Evolutionary conservation across 2,329 filamentous ascomycete genomes (phyloP).

Genomic region (Botryotinia globosa): DNA sequence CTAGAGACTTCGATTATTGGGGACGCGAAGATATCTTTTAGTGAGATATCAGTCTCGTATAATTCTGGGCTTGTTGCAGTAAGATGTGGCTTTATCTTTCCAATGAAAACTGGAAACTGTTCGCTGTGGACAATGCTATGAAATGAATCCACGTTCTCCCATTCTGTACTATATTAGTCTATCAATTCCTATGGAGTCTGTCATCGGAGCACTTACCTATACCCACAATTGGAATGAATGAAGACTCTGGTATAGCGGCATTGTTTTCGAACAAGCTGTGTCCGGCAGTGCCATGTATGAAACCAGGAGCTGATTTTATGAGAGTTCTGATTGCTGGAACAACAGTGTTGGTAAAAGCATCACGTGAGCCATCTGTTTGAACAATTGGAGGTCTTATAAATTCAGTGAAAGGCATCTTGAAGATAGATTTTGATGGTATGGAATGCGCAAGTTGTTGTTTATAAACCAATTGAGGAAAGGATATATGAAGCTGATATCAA

Average conservation of each 20-base stretch:
- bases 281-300: background rate
- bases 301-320: background rate
- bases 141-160: background rate
- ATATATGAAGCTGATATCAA: background rate
- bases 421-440: background rate
- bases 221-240: background rate
- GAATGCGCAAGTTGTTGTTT: background rate
- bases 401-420: slow-evolving; percentile 10
- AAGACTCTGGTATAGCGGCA: background rate
- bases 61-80: background rate
- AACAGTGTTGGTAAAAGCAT: background rate
- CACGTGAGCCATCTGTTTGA: background rate
- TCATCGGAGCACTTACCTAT: background rate
- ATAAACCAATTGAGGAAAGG: background rate
- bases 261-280: background rate
- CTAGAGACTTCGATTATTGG: slow-evolving; percentile 7
- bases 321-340: background rate
- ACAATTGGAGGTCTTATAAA: background rate
- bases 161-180: background rate
- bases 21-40: slow-evolving; percentile 6
- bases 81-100: background rate
- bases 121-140: background rate
- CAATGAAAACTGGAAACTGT: background rate
- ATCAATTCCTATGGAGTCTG: too few species aligned
- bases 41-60: slow-evolving; percentile 4